A percentile compares a stretch with the other conserved stretches of the same genome.
phyloP scores from a whole-genome alignment of 176 grass and related monocot genomes.

The Bothriochloa decipiens region DNA sequence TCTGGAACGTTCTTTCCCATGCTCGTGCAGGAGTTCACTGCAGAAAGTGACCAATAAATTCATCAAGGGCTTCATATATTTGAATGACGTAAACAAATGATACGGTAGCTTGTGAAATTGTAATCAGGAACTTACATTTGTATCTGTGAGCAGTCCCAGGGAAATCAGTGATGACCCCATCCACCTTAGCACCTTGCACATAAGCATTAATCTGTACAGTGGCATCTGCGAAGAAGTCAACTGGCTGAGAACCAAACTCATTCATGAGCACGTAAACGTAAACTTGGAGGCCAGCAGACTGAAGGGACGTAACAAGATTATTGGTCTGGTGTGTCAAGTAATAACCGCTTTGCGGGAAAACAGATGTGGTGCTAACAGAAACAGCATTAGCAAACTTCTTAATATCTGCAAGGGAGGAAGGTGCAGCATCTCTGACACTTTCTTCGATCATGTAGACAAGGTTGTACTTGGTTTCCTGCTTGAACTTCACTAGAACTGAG shows the following conservation, averaged over 20 bases:
- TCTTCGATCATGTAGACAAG: conserved; percentile 82
- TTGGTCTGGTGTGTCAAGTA: conserved; percentile 57
- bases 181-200: conserved; percentile 56
- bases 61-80: not conserved
- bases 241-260: conserved; percentile 72
- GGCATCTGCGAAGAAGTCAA: conserved; percentile 75
- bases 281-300: conserved; percentile 64
- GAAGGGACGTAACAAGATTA: conserved; percentile 50
- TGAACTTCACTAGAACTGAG: conserved; percentile 77
- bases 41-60: conserved; percentile 27
- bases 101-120: not conserved
- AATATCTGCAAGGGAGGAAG: conserved; percentile 66
- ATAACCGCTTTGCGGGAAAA: conserved; percentile 38
- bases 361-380: conserved; percentile 51
- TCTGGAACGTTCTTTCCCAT: conserved; percentile 44
- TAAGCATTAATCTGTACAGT: conserved; percentile 66
- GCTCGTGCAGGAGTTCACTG: conserved; percentile 66
- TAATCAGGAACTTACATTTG: conserved; percentile 51
- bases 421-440: conserved; percentile 55
- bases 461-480: conserved; percentile 75
- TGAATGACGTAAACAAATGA: not conserved
- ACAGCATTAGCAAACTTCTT: conserved; percentile 73
- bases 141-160: conserved; percentile 69
- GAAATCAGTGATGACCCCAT: conserved; percentile 87
- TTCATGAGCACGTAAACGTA: conserved; percentile 79